Conservation (phyloP, 1,284 basidiomycete species). For the Fomitopsis pinicola region DNA sequence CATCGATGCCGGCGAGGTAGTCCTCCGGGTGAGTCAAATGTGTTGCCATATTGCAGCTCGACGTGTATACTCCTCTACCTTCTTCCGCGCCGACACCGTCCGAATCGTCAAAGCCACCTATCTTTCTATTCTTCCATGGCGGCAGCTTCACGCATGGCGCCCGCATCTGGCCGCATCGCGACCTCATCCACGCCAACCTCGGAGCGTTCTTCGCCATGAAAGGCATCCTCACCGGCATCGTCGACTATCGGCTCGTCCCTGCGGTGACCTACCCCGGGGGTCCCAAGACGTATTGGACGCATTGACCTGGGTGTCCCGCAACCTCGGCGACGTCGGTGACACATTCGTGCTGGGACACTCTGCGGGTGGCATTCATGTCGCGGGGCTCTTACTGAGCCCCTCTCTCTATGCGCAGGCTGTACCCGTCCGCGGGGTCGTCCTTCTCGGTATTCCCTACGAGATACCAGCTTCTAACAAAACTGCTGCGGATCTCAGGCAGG, state of each 20-base stretch:
- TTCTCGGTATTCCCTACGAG: conserved; percentile 2
- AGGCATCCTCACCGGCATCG: conserved; percentile 3
- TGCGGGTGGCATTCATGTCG: conserved; percentile 2
- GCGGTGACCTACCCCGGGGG: background rate
- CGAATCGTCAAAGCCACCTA: background rate
- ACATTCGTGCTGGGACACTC: conserved; percentile 1
- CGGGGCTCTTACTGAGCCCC: background rate
- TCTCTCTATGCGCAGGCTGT: background rate
- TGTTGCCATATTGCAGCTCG: background rate
- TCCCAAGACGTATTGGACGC: conserved; percentile 4
- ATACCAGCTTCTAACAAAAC: background rate
- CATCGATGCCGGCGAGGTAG: too few relatives aligned
- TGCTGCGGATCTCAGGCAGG: background rate
- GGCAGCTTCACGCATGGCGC: conserved; percentile 2
- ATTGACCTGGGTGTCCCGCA: background rate
- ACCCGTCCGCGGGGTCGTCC: background rate
- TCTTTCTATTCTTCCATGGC: conserved; percentile 1
- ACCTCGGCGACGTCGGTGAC: background rate
- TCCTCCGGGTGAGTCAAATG: too few relatives aligned
- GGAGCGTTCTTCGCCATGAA: conserved; percentile 1
- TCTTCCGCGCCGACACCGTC: background rate
- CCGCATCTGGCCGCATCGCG: background rate
- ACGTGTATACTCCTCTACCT: background rate
- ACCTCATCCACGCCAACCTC: conserved; percentile 3
- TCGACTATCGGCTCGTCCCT: conserved; percentile 4